phyloP scores from a whole-genome alignment of 805 yeast species.

The Monosporozyma yasuniensis region DNA sequence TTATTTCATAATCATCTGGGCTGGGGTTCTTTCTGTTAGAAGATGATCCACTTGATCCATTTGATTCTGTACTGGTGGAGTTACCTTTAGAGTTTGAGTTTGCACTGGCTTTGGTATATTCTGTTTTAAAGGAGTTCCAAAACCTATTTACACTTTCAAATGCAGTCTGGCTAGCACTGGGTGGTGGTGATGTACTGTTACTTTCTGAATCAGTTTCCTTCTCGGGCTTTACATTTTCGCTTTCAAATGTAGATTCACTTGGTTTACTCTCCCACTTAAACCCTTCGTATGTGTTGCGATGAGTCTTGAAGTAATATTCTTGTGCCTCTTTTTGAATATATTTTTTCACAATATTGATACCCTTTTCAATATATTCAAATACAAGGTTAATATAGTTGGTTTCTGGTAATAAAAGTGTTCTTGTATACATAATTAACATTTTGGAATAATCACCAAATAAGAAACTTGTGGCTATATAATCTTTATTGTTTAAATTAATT shows the following conservation, averaged over 20 bases:
- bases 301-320: not conserved
- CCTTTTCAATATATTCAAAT: constrained; percentile 1
- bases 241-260: not conserved
- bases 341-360: not conserved
- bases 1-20: not conserved
- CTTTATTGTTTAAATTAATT: constrained; percentile 3
- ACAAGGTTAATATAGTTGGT: not conserved
- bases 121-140: not conserved
- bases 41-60: not conserved
- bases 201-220: not conserved
- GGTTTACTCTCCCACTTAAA: not conserved
- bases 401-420: not conserved
- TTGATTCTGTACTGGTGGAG: not conserved
- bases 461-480: constrained; percentile 10
- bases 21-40: not conserved
- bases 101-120: not conserved
- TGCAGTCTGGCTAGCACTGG: not conserved
- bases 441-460: constrained; percentile 4
- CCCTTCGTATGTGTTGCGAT: not conserved
- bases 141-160: not conserved
- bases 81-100: not conserved
- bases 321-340: not conserved
- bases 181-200: not conserved
- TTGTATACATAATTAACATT: not conserved
- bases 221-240: not conserved